Conservation (phyloP, 2,329 filamentous ascomycete genomes). For the Cercospora citrullina region DNA sequence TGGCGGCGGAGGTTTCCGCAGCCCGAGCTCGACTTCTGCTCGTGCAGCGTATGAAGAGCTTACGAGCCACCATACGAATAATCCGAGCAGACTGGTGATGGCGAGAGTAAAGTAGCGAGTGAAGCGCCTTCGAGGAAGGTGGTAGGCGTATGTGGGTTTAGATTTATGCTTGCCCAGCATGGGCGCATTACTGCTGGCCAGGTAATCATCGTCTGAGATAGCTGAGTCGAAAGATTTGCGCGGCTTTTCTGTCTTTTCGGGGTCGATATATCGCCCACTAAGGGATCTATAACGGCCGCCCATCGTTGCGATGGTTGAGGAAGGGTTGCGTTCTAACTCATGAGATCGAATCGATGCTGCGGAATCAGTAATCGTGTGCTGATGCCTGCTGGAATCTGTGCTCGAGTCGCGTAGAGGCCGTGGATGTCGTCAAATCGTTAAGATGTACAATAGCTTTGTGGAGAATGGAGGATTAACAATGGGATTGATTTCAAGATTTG, state of each 20-base stretch:
- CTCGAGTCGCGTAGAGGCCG: neutral
- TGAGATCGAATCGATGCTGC: neutral
- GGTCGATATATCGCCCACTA: slow-evolving; percentile 36
- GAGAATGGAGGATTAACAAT: neutral
- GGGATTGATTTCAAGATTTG: neutral
- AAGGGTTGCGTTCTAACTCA: neutral
- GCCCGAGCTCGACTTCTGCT: slow-evolving; percentile 57
- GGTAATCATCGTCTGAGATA: slow-evolving; percentile 33
- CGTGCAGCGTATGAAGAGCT: slow-evolving; percentile 44
- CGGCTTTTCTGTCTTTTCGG: slow-evolving; percentile 44
- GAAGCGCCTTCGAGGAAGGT: slow-evolving; percentile 57
- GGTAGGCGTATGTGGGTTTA: slow-evolving; percentile 38
- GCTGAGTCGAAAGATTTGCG: slow-evolving; percentile 24
- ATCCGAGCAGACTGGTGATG: slow-evolving; percentile 66
- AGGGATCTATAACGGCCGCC: slow-evolving; percentile 37
- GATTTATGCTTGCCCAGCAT: slow-evolving; percentile 35
- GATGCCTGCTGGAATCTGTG: neutral
- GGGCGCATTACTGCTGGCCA: slow-evolving; percentile 34
- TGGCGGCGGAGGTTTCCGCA: slow-evolving; percentile 58
- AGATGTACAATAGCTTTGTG: slow-evolving; percentile 3
- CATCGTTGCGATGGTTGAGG: slow-evolving; percentile 12
- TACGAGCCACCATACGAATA: slow-evolving; percentile 77
- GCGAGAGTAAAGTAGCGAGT: slow-evolving; percentile 75
- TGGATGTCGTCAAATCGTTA: slow-evolving; percentile 9
- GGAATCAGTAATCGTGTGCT: neutral